Percentiles rank a stretch among this genome's conserved stretches.
Evolutionary conservation across 331 rosid genomes (phyloP).

Genomic region (Cucumis variabilis): DNA sequence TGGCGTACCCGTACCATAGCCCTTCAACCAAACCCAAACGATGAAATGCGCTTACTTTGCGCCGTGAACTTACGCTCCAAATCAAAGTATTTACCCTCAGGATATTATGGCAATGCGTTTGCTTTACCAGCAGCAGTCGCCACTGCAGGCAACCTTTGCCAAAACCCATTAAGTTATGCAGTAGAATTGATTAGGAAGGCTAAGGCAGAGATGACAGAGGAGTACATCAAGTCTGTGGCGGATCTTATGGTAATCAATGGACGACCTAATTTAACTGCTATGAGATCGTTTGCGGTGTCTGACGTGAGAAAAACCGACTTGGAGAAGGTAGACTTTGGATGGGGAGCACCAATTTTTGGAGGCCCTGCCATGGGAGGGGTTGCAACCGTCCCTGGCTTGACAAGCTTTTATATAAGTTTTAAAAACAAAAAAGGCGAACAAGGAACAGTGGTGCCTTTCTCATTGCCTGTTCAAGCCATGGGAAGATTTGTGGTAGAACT

Average conservation of each 20-base stretch:
- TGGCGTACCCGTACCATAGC: constrained; percentile 41
- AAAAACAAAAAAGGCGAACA: constrained; percentile 28
- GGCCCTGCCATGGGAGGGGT: constrained; percentile 52
- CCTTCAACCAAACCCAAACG: constrained; percentile 33
- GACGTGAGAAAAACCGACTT: constrained; percentile 41
- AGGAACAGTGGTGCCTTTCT: constrained; percentile 45
- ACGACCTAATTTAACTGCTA: constrained; percentile 43
- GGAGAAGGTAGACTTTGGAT: constrained; percentile 24
- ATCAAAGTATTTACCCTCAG: constrained; percentile 30
- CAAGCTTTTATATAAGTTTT: constrained; percentile 45
- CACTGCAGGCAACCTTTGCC: constrained; percentile 32
- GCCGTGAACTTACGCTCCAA: constrained; percentile 27
- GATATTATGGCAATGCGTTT: constrained; percentile 45
- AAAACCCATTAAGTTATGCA: constrained; percentile 41
- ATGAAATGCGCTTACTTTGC: constrained; percentile 46
- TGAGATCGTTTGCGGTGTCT: constrained; percentile 41
- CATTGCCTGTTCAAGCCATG: constrained; percentile 51
- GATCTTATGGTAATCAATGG: constrained; percentile 39
- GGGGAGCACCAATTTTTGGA: constrained; percentile 49
- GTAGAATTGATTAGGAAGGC: constrained; percentile 37
- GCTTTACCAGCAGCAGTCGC: constrained; percentile 41
- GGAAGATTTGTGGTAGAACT: constrained; percentile 42
- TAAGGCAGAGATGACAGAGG: background rate
- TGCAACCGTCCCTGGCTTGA: constrained; percentile 53
- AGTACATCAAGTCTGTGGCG: too few relatives aligned